A percentile compares a stretch with the other conserved stretches of the same genome.
Conservation (phyloP, 2,329 filamentous ascomycete genomes). For the Celoporthe dispersa region DNA sequence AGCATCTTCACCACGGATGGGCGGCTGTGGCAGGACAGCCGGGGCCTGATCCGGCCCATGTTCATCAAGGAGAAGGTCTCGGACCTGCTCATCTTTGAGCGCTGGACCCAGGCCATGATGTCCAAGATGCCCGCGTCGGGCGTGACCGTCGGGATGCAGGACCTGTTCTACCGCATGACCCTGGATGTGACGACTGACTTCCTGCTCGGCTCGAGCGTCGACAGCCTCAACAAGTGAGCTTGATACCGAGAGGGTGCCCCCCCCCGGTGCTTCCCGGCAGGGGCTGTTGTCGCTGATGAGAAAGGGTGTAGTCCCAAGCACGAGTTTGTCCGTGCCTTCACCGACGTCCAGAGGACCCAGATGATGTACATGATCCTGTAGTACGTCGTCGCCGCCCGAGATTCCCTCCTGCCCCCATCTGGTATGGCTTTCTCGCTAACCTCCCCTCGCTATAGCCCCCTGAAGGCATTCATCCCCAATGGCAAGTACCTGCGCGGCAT, state of each 20-base stretch:
- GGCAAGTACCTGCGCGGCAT: constrained; percentile 66
- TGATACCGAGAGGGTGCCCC: neutral
- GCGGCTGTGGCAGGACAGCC: constrained; percentile 56
- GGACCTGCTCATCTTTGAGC: constrained; percentile 62
- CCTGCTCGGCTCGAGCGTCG: constrained; percentile 63
- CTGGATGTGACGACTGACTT: constrained; percentile 72
- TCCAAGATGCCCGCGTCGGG: constrained; percentile 60
- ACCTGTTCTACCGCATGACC: constrained; percentile 67
- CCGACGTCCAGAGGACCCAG: constrained; percentile 70
- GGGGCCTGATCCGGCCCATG: constrained; percentile 59
- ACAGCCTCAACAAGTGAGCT: constrained; percentile 48
- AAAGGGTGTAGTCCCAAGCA: constrained; percentile 50
- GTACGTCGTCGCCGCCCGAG: constrained; percentile 34
- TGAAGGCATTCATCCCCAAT: constrained; percentile 63
- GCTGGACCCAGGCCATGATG: constrained; percentile 61
- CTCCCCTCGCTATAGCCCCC: constrained; percentile 48
- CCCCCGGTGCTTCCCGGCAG: neutral
- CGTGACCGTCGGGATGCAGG: constrained; percentile 61
- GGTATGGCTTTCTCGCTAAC: neutral
- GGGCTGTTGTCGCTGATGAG: constrained; percentile 29
- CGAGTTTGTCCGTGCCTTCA: constrained; percentile 71
- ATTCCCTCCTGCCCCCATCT: neutral
- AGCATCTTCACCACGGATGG: constrained; percentile 62
- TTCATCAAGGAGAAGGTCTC: constrained; percentile 52
- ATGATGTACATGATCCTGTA: constrained; percentile 59